Evolutionary conservation across 2,329 filamentous ascomycete species (phyloP).

Genomic region (Dactylellina haptotyla): DNA sequence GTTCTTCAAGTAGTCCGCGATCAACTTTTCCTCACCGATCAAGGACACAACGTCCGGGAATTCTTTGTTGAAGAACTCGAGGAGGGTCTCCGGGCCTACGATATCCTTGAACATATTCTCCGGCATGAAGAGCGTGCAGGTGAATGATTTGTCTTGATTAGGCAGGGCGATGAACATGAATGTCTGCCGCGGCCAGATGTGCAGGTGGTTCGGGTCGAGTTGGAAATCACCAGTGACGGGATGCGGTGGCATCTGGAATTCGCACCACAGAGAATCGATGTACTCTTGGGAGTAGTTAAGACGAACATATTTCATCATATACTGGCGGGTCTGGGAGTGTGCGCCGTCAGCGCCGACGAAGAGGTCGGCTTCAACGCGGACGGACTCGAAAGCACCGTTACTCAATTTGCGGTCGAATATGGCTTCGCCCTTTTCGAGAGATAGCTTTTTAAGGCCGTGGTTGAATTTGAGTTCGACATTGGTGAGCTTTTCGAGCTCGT

Average conservation of each 20-base stretch:
- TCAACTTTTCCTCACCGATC: conserved; percentile 74
- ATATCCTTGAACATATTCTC: conserved; percentile 74
- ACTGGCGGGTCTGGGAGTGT: conserved; percentile 88
- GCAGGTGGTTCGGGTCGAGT: conserved; percentile 90
- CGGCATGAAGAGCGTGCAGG: conserved; percentile 91
- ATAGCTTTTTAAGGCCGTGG: conserved; percentile 89
- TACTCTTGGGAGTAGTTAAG: conserved; percentile 95
- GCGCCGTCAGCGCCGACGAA: conserved; percentile 95
- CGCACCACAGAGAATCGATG: conserved; percentile 96
- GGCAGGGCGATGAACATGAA: conserved; percentile 99
- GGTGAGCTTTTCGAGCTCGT: conserved; percentile 81
- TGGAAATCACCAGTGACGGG: conserved; percentile 69
- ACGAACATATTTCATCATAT: conserved; percentile 90
- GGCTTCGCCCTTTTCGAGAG: conserved; percentile 80
- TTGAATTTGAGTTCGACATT: conserved; percentile 94
- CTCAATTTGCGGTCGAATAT: conserved; percentile 76
- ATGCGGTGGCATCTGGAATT: conserved; percentile 79
- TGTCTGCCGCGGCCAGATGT: conserved; percentile 94
- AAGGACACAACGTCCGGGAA: conserved; percentile 86
- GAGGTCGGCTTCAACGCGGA: conserved; percentile 84
- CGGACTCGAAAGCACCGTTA: conserved; percentile 51
- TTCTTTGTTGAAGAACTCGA: conserved; percentile 79
- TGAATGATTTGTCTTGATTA: conserved; percentile 88
- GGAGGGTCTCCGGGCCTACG: conserved; percentile 69
- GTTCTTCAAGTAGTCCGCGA: conserved; percentile 79